These are phyloP conservation scores for Boletus subparvulus DNA, from an alignment of 768 basidiomycete species.

Conservation along the genomic window DNA sequence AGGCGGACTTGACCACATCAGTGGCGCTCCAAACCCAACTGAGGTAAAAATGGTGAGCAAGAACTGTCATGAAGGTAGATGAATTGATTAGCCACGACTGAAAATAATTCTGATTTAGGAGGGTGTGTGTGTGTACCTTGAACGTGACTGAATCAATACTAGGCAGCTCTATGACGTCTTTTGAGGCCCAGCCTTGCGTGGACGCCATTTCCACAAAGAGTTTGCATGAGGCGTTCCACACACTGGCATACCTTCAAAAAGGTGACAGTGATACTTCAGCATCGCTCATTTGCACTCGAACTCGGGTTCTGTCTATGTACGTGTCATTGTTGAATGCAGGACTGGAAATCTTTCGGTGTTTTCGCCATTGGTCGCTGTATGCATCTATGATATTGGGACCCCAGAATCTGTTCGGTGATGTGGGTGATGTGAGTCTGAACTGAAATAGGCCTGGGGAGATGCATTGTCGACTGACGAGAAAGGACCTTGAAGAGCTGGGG, in stretches of 20 bases:
- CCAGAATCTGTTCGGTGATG: constrained; percentile 13
- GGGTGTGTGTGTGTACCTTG: background rate
- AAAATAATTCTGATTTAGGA: too few relatives aligned
- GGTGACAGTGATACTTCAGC: background rate
- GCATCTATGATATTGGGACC: constrained; percentile 17
- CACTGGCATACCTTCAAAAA: constrained; percentile 9
- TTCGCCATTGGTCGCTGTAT: constrained; percentile 19
- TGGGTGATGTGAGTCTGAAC: background rate
- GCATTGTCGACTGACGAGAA: background rate
- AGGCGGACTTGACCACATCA: constrained; percentile 10
- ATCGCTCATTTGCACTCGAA: background rate
- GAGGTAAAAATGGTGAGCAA: constrained; percentile 19
- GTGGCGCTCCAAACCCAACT: constrained; percentile 19
- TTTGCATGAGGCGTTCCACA: constrained; percentile 13
- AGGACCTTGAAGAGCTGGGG: background rate
- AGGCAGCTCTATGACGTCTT: constrained; percentile 9
- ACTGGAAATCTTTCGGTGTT: constrained; percentile 14
- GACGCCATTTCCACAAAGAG: constrained; percentile 15
- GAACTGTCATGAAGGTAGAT: constrained; percentile 2
- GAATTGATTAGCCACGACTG: background rate
- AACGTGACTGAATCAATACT: constrained; percentile 8
- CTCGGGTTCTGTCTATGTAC: constrained; percentile 5
- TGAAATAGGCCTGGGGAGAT: background rate
- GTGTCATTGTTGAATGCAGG: constrained; percentile 23
- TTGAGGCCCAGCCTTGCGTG: constrained; percentile 10